phyloP scores from a whole-genome alignment of 192 early-diverging fungal species.

The Coemansia sp. region DNA sequence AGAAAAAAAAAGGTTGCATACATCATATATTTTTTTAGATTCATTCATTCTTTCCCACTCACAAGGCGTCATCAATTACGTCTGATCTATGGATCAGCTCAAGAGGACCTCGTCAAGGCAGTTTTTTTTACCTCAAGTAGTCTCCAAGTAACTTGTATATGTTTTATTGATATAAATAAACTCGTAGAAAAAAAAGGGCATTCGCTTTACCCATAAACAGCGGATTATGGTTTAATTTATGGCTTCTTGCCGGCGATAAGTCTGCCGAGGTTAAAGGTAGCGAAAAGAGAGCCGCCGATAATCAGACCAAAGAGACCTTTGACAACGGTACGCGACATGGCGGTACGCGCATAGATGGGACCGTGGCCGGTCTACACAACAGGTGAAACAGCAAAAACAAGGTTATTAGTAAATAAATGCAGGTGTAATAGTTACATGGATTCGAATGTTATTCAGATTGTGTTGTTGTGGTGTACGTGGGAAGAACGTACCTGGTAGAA shows the following conservation, averaged over 20 bases:
- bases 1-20: background rate
- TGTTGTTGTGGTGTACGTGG: background rate
- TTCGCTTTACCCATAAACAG: background rate
- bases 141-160: too few species aligned
- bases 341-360: slow-evolving; percentile 48
- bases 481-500: slow-evolving; percentile 50
- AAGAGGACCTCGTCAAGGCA: too few species aligned
- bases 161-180: too few species aligned
- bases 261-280: slow-evolving; percentile 25
- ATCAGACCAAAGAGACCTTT: slow-evolving; percentile 27
- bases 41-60: too few species aligned
- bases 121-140: too few species aligned
- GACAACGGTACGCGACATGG: slow-evolving; percentile 25
- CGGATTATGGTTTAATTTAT: background rate
- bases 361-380: slow-evolving; percentile 41
- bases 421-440: background rate
- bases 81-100: slow-evolving; percentile 2
- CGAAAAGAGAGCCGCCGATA: slow-evolving; percentile 21
- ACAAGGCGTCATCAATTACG: background rate
- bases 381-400: background rate
- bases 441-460: background rate
- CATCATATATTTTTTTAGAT: background rate
- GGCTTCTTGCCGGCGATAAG: slow-evolving; percentile 40
- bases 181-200: too few species aligned
- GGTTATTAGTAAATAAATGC: background rate